Conservation (phyloP, 345 rosid genomes). For the Zanthoxylum bungeanum region DNA sequence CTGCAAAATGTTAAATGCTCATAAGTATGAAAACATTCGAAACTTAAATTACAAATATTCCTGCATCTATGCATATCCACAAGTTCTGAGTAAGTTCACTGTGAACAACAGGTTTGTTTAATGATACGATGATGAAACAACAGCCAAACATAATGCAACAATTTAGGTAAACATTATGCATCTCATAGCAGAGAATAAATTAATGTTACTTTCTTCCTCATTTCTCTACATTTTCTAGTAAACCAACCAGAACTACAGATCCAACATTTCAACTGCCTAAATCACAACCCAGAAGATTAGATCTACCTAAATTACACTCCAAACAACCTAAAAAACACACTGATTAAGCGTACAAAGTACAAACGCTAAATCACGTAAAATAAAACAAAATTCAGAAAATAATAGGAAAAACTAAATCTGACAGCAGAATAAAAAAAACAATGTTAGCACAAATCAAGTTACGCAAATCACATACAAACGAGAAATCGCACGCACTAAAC, state of each 20-base stretch:
- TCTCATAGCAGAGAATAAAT: background rate
- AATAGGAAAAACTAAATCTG: background rate
- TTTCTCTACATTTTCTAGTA: background rate
- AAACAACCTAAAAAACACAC: background rate
- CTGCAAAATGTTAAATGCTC: conserved; percentile 35
- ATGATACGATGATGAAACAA: background rate
- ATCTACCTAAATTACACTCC: conserved; percentile 27
- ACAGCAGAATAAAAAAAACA: background rate
- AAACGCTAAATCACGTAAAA: background rate
- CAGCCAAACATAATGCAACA: background rate
- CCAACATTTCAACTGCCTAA: background rate
- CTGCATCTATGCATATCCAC: background rate
- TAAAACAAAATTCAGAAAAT: background rate
- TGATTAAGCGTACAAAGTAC: background rate
- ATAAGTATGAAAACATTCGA: background rate
- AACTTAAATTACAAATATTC: background rate
- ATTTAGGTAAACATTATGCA: background rate
- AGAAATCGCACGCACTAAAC: background rate
- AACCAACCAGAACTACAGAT: background rate
- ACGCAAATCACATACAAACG: background rate
- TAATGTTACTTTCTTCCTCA: background rate
- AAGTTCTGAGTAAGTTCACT: background rate
- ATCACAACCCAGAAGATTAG: conserved; percentile 11
- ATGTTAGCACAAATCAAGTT: background rate
- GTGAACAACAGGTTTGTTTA: background rate